Base-by-base conservation (phyloP, 176 grass and related monocot genomes). In the Melocanna baccifera region DNA sequence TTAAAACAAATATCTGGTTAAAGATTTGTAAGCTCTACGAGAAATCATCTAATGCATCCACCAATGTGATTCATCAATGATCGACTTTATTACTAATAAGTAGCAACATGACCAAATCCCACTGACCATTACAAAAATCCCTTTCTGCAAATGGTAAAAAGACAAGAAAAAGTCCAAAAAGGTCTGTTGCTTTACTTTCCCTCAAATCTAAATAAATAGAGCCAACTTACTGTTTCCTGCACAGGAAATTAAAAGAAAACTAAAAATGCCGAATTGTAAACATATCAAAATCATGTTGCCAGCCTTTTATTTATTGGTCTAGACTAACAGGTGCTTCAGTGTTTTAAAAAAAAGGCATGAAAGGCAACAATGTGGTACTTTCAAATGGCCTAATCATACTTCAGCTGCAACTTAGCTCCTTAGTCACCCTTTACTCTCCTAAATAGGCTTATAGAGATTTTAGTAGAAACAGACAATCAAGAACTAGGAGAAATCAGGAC, bases 71-170 rank as follows among this genome's bases (percentile, higher is more conserved):
- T 28, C 32, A 20, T 67, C 47, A 67, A n/a, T 15, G 7, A 23
- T 57, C 32, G 13, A 57, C 19, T 39, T 76, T 40, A 40, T 40
- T 77, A 77, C 20, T 28, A 58, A 42, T 11, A 77, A 77, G 13
- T 19, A 77, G 36, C 22, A 77, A 28, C 12, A 41, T 58, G 20
- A 59, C 11, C 20, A 25, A 37, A 14, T 23, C 22, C 55, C 12
- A 39, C 23, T 40, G 4, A 61, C 32, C 9, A 52, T 57, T 51
- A 81, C 32, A n/a, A 37, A 80, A 67, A 52, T 50, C 11, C 14
- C n/a, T 14, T 79, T 86, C n/a, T 86, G 52, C 66, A 78, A 62
- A 78, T 70, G 29, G 75, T 37, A 69, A 47, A 64, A 59, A 29
- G 28, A 22, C 18, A 79, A 84, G 13, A 71, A 71, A 71, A 57